Base-by-base conservation (phyloP, 1,284 basidiomycete genomes). In the Irpex rosettiformis region DNA sequence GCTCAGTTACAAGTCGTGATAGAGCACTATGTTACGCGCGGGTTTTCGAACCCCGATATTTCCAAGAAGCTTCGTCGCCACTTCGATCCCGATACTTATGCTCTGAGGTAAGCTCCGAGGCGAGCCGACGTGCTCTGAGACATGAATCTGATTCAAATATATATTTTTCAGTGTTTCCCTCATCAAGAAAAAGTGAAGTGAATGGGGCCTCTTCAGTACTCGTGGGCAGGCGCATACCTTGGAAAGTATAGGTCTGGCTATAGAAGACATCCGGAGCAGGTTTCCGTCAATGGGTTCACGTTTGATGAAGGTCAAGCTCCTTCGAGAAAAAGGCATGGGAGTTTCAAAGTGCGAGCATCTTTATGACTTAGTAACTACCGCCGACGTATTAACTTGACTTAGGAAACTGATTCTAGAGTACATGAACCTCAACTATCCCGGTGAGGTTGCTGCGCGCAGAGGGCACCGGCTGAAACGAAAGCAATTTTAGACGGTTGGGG, bases 401-500 rank as follows among this genome's bases (percentile, higher is more conserved):
- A 43, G 18, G 42, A 33, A 33, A 33, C 42, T 43, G 7, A 43
- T 43, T 16, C n/a, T 43, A 21, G 42, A 43, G 18, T 43, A 43
- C 42, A 43, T 43, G 42, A 43, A 43, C 42, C 6, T 43, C 18
- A 13, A 43, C n/a, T 18, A 58, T 11, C 57, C 42, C 3, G 43
- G 28, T 13, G 27, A 33, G 11, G 57, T 54, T 3, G 1, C 16
- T 10, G 40, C 22, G 1, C 54, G 58, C 22, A 43, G 18, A 33
- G 40, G 25, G 1, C 40, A 25, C 1, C 49, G 54, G 16, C n/a
- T 75, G 2, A 67, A 67, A 16, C 61, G 69, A 3, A 66, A 65
- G 5, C 56, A 45, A 0, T 78, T 74, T 55, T 75, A 67, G 67
- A 61, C 71, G 2, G 74, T 75, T 4, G 76, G 77, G 0, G 69